phyloP scores from a whole-genome alignment of 257 asterid species.

The Apocynum venetum region DNA sequence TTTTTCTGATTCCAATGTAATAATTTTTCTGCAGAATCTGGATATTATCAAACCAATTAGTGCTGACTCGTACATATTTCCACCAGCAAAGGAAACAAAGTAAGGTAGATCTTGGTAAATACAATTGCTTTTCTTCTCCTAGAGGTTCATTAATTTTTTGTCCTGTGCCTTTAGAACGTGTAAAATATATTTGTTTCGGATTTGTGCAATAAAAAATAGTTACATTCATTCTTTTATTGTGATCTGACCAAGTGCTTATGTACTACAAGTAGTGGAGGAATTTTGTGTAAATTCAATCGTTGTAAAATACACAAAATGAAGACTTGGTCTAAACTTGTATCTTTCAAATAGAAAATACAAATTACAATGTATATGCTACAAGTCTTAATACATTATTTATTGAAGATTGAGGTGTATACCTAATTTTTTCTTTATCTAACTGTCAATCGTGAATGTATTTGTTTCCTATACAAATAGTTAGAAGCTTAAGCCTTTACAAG shows the following conservation, averaged over 20 bases:
- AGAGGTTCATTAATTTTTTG: background rate
- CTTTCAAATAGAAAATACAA: too few species aligned
- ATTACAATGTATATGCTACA: too few species aligned
- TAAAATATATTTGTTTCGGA: background rate
- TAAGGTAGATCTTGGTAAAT: slow-evolving; percentile 13
- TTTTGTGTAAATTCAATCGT: too few species aligned
- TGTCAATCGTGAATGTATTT: too few species aligned
- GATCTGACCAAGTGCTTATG: background rate
- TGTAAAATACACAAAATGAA: too few species aligned
- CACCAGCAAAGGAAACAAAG: slow-evolving; percentile 17
- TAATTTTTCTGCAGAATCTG: slow-evolving; percentile 25
- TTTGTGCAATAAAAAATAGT: background rate
- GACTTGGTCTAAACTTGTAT: too few species aligned
- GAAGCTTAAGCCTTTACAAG: too few species aligned
- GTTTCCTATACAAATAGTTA: too few species aligned
- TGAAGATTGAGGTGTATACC: too few species aligned
- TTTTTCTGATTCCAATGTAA: slow-evolving; percentile 4
- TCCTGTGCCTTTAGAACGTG: background rate
- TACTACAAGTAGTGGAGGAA: background rate
- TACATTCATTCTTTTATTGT: background rate
- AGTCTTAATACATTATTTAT: too few species aligned
- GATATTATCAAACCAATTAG: slow-evolving; percentile 17
- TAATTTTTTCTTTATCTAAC: too few species aligned
- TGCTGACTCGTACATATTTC: slow-evolving; percentile 30
- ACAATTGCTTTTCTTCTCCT: background rate